A percentile compares a stretch with the other conserved stretches of the same genome.
Evolutionary conservation across 257 asterid species (phyloP).

Genomic region (Solanum arcanum): DNA sequence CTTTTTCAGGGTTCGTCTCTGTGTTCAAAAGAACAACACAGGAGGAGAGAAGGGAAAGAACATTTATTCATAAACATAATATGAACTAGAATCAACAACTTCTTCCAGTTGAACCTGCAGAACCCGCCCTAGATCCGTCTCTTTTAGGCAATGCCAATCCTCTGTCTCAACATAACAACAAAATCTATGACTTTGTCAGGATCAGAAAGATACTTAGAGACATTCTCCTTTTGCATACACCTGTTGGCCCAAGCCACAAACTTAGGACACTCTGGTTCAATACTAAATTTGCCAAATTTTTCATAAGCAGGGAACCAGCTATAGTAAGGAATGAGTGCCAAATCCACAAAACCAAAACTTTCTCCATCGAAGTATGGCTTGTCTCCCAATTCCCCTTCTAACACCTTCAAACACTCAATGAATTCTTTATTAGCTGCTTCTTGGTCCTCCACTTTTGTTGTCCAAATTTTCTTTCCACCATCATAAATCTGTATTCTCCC

Average conservation of each 20-base stretch:
- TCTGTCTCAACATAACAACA: slow-evolving; percentile 6
- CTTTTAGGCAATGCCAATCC: background rate
- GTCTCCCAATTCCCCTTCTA: slow-evolving; percentile 41
- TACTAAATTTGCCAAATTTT: slow-evolving; percentile 28
- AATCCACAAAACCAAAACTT: slow-evolving; percentile 38
- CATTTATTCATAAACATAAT: background rate
- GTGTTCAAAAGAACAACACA: background rate
- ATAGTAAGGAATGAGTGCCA: slow-evolving; percentile 29
- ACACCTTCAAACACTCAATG: slow-evolving; percentile 21
- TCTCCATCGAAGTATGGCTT: slow-evolving; percentile 45
- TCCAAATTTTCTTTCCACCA: slow-evolving; percentile 35
- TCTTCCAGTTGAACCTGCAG: background rate
- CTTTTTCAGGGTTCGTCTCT: background rate
- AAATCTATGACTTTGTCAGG: slow-evolving; percentile 16
- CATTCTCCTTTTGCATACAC: slow-evolving; percentile 36
- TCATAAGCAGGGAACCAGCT: slow-evolving; percentile 50
- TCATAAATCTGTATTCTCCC: slow-evolving; percentile 1
- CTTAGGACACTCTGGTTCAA: slow-evolving; percentile 34
- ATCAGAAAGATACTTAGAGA: slow-evolving; percentile 35
- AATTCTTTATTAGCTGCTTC: slow-evolving; percentile 44
- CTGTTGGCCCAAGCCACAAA: slow-evolving; percentile 46
- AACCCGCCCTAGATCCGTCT: background rate
- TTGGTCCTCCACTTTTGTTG: slow-evolving; percentile 29
- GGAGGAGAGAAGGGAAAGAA: background rate
- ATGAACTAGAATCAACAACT: background rate